Evolutionary conservation across 176 grass and related monocot genomes (phyloP), one percentile per base, ranked within the genome.

Genomic region (Ensete glaucum): DNA sequence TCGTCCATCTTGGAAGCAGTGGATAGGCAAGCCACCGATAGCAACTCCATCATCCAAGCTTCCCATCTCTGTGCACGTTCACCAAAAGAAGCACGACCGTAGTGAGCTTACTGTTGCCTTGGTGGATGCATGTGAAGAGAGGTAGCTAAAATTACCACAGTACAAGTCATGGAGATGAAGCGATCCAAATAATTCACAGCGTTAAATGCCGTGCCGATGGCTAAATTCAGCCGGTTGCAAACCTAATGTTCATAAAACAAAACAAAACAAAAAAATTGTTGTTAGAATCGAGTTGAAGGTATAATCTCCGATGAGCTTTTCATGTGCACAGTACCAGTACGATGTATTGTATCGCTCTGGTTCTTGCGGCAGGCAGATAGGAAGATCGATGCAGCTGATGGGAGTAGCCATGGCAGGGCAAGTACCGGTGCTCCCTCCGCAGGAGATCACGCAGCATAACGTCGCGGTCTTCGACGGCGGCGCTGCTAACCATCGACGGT

Each of bases 21-120:
- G 1, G 94, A 98, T 8, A 90, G 34, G 79, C 90, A 98, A 8
- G 88, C 80, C 64, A 93, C 75, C 75, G 88, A 85, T 48, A 98
- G 82, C 84, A 98, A n/a, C 15, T 98, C 94, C 26, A 87, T 84
- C 94, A 98, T 98, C 94, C 90, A 93, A 16, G 9, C 53, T 76
- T 98, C 94, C 94, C 90, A 98, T 2, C 66, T 71, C 90, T 98
- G 60, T n/a, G 11, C 29, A 17, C 6, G 3, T 67, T n/a, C 13
- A 43, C 20, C 56, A 53, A 27, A 51, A 76, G 50, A 43, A 43
- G 34, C 3, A 43, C 0, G 34, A 43, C 34, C 4, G 34, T 6
- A 43, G 34, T 43, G 34, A 43, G 34, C 34, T 6, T 43, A 43
- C 34, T 43, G 34, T 43, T 43, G 34, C 34, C 34, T 43, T 6